Base-by-base conservation (phyloP, 1,284 basidiomycete species). In the Irpex rosettiformis region DNA sequence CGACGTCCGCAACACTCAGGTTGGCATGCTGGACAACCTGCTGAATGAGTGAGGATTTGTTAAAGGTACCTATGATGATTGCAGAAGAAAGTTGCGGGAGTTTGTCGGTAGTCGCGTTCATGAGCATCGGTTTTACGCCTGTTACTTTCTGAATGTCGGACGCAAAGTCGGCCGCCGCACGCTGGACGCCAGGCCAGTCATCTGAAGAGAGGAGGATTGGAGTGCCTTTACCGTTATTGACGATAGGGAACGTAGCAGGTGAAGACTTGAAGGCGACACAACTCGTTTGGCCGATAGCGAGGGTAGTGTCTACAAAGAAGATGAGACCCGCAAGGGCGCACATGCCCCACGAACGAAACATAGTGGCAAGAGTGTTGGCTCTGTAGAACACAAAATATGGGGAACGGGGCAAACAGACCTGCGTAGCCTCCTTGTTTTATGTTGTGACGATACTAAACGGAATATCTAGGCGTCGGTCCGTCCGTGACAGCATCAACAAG, bases 21-120 rank as follows among this genome's bases (percentile, higher is more conserved):
- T 76, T 73, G 2, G 83, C 79, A 51, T 73, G 65, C 55, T 83
- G 81, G 27, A 86, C 75, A n/a, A 86, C 69, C 58, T 75, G 73
- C 55, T 80, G 73, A 54, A 87, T 83, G 22, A 88, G 73, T 1
- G 81, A 78, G 0, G 85, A 86, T 56, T 81, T 79, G 21, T 82
- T 83, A n/a, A 86, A 75, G 2, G 86, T 88, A 6, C 87, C 87
- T 33, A 89, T 73, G 61, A 89, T 81, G 61, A 89, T 81, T 0
- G 80, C 81, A 3, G 73, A 67, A 11, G 66, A 57, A 18, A 72
- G 61, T 22, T 58, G 61, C 3, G 64, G 49, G 42, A 65, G 64
- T 6, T 65, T 55, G 10, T 67, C 54, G 3, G 65, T 48, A 13
- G 82, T 81, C 53, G 74, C 70, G 65, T 84, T 86, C 25, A 72